Conservation (phyloP, 164 flowering plant species). For the Magnolia changhungtana region DNA sequence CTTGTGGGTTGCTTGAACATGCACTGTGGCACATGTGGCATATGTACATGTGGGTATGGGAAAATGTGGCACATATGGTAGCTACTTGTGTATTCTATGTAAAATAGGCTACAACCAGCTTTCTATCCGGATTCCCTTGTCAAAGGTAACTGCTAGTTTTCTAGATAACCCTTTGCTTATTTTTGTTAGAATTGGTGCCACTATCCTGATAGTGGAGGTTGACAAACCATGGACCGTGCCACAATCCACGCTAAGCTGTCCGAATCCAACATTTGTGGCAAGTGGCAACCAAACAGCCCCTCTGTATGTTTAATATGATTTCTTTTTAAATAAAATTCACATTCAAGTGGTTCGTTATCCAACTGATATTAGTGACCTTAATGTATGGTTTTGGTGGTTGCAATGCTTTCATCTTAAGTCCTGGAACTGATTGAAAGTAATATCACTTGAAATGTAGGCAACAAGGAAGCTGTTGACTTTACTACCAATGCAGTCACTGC, state of each 20-base stretch:
- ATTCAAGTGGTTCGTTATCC: neutral
- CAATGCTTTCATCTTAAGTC: neutral
- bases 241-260: too few relatives aligned
- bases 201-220: too few relatives aligned
- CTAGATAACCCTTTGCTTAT: neutral
- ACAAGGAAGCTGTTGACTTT: slow-evolving; percentile 6
- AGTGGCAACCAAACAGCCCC: neutral
- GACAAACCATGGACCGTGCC: too few relatives aligned
- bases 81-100: too few relatives aligned
- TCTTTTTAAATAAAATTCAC: neutral
- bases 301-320: neutral
- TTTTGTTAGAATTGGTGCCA: neutral
- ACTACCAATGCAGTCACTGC: neutral
- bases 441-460: neutral
- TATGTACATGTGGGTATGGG: too few relatives aligned
- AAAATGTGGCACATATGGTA: too few relatives aligned
- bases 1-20: too few relatives aligned
- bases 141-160: neutral
- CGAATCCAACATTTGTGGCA: neutral
- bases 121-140: neutral
- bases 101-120: too few relatives aligned
- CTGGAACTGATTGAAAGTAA: neutral
- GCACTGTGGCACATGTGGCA: too few relatives aligned
- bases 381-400: neutral
- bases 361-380: neutral